Evolutionary conservation across 2,329 filamentous ascomycete genomes (phyloP).

Genomic region (Pyrenochaeta sp.): DNA sequence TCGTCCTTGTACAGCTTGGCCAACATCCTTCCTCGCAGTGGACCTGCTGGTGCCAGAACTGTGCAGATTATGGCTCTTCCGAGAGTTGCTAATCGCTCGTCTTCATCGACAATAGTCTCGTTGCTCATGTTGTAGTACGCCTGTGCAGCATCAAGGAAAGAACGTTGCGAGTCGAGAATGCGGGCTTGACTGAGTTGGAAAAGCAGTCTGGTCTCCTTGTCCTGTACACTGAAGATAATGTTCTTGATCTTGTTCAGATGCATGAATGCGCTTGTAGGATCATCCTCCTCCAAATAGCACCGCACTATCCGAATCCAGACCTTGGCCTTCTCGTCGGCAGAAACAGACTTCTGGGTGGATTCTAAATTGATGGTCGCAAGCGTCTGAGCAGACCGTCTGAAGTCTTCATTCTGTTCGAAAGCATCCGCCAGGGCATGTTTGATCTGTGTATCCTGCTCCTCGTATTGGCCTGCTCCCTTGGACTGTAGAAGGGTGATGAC

Average conservation of each 20-base stretch:
- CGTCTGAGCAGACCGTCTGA: conserved; percentile 75
- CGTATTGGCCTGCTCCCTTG: conserved; percentile 72
- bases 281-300: conserved; percentile 92
- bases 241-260: conserved; percentile 97
- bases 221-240: conserved; percentile 78
- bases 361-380: conserved; percentile 89
- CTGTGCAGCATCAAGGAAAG: conserved; percentile 86
- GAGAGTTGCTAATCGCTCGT: conserved; percentile 84
- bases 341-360: conserved; percentile 82
- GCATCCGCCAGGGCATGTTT: conserved; percentile 83
- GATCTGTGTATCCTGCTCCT: conserved; percentile 82
- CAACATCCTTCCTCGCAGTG: conserved; percentile 78
- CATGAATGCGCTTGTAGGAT: conserved; percentile 81
- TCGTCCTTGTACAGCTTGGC: conserved; percentile 94
- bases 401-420: conserved; percentile 84
- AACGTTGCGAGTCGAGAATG: conserved; percentile 87
- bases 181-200: conserved; percentile 92
- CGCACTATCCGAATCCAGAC: conserved; percentile 95
- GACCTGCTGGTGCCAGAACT: conserved; percentile 89
- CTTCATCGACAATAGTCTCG: conserved; percentile 78
- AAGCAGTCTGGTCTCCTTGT: conserved; percentile 78
- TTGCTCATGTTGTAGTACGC: conserved; percentile 90
- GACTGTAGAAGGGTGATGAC: conserved; percentile 72
- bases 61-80: conserved; percentile 90
- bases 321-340: conserved; percentile 79